phyloP scores from a whole-genome alignment of 176 grass and related monocot species.

The Melocanna baccifera region DNA sequence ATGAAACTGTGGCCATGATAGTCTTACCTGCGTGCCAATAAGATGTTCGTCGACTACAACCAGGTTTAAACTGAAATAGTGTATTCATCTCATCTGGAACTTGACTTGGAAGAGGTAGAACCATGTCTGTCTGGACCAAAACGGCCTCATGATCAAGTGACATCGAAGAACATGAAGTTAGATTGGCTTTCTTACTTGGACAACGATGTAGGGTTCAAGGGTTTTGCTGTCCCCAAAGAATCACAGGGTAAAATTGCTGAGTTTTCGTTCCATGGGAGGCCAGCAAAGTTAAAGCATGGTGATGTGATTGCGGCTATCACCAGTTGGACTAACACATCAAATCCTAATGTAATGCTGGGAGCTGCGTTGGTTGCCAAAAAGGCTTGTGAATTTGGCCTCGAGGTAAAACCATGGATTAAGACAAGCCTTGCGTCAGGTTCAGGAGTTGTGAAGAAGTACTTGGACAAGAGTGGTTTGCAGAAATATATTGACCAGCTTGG shows the following conservation, averaged over 20 bases:
- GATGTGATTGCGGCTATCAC: slow-evolving; percentile 98
- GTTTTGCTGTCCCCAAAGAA: slow-evolving; percentile 95
- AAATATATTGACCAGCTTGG: slow-evolving; percentile 93
- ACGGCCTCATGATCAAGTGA: slow-evolving; percentile 8
- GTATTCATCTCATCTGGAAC: slow-evolving; percentile 92
- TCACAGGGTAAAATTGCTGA: slow-evolving; percentile 79
- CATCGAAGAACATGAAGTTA: too few species aligned
- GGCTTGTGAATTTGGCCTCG: slow-evolving; percentile 90
- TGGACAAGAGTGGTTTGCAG: slow-evolving; percentile 89
- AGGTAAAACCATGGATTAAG: slow-evolving; percentile 99
- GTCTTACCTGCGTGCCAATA: slow-evolving; percentile 86
- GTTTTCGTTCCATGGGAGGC: slow-evolving; percentile 81
- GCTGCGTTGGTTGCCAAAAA: slow-evolving; percentile 97
- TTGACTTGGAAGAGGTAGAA: slow-evolving; percentile 83
- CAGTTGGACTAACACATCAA: slow-evolving; percentile 99
- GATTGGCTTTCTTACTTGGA: too few species aligned
- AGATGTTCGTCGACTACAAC: slow-evolving; percentile 85
- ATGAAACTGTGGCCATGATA: slow-evolving; percentile 94
- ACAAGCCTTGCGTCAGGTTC: slow-evolving; percentile 97
- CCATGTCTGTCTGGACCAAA: slow-evolving; percentile 93
- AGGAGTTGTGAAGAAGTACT: slow-evolving; percentile 88
- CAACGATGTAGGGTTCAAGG: slow-evolving; percentile 2
- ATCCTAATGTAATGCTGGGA: slow-evolving; percentile 97
- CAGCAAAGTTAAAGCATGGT: slow-evolving; percentile 84
- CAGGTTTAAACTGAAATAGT: slow-evolving; percentile 85